Evolutionary conservation across 2,329 filamentous ascomycete genomes (phyloP).

Genomic region (Parafenestella ontariensis): DNA sequence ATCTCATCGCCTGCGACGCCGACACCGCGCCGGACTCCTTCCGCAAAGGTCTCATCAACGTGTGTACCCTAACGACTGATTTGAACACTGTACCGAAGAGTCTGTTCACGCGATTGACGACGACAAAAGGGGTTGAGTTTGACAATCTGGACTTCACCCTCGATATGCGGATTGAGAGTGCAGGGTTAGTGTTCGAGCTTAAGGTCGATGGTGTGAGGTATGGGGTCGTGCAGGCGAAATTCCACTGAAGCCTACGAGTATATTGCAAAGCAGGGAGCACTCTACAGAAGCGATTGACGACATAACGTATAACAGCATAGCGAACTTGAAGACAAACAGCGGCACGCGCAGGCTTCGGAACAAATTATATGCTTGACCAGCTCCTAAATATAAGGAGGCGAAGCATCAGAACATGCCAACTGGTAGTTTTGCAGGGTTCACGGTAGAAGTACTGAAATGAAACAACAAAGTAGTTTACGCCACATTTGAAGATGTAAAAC

Average conservation of each 20-base stretch:
- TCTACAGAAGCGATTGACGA: neutral
- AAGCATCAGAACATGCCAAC: no score
- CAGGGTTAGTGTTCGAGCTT: conserved; percentile 77
- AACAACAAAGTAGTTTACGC: no score
- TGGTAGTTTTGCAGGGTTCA: no score
- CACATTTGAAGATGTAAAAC: neutral
- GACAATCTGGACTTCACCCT: conserved; percentile 83
- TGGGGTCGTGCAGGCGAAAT: conserved; percentile 78
- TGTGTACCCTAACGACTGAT: conserved; percentile 83
- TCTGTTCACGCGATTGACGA: conserved; percentile 77
- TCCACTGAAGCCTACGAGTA: conserved; percentile 60
- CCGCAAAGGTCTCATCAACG: conserved; percentile 66
- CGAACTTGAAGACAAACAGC: neutral
- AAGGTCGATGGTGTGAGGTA: conserved; percentile 81
- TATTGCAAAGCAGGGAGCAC: neutral
- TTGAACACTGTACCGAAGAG: conserved; percentile 75
- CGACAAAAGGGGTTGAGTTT: conserved; percentile 80
- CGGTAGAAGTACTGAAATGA: no score
- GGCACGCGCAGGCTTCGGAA: neutral
- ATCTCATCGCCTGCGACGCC: conserved; percentile 76
- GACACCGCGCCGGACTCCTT: conserved; percentile 67
- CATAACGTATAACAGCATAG: neutral
- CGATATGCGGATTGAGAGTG: conserved; percentile 83
- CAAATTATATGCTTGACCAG: no score
- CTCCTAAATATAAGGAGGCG: no score